Evolutionary conservation across 2,329 filamentous ascomycete species (phyloP).

Genomic region (Bertia moriformis): DNA sequence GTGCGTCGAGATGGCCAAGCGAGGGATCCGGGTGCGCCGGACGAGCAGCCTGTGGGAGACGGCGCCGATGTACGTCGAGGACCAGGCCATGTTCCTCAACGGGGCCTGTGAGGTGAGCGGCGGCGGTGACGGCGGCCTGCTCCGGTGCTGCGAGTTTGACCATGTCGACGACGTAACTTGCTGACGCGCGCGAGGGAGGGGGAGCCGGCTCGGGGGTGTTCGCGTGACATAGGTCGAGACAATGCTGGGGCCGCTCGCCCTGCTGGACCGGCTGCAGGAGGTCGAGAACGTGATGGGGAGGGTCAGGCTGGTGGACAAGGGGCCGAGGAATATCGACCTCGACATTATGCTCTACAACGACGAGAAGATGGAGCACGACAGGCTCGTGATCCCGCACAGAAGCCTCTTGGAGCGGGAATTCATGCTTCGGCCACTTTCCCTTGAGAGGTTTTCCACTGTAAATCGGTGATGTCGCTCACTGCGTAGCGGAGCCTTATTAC

Average conservation of each 20-base stretch:
- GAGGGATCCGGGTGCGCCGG: slow-evolving; percentile 58
- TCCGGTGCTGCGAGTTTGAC: slow-evolving; percentile 1
- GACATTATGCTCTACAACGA: slow-evolving; percentile 78
- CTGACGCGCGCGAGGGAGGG: too few relatives aligned
- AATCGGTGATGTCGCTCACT: too few relatives aligned
- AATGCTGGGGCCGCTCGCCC: slow-evolving; percentile 53
- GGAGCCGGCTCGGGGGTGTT: too few relatives aligned
- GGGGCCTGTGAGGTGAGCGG: slow-evolving; percentile 81
- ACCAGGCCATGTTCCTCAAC: slow-evolving; percentile 81
- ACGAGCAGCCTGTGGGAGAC: slow-evolving; percentile 92
- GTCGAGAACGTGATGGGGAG: slow-evolving; percentile 73
- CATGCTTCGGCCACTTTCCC: slow-evolving; percentile 77
- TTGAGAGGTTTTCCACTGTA: too few relatives aligned
- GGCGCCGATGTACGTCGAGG: slow-evolving; percentile 85
- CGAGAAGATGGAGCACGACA: slow-evolving; percentile 47
- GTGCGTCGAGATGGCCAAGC: slow-evolving; percentile 60
- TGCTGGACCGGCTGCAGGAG: slow-evolving; percentile 68
- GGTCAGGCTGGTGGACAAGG: slow-evolving; percentile 77
- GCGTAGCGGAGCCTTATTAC: too few relatives aligned
- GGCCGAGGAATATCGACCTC: slow-evolving; percentile 83
- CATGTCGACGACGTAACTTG: too few relatives aligned
- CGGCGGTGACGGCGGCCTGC: slow-evolving; percentile 4
- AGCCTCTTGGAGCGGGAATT: slow-evolving; percentile 85
- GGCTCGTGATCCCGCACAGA: slow-evolving; percentile 72
- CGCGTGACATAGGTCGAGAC: slow-evolving; percentile 57